A percentile compares a stretch with the other conserved stretches of the same genome.
Conservation (phyloP, 352 stramenopile genomes). For the Phytophthora cactorum region DNA sequence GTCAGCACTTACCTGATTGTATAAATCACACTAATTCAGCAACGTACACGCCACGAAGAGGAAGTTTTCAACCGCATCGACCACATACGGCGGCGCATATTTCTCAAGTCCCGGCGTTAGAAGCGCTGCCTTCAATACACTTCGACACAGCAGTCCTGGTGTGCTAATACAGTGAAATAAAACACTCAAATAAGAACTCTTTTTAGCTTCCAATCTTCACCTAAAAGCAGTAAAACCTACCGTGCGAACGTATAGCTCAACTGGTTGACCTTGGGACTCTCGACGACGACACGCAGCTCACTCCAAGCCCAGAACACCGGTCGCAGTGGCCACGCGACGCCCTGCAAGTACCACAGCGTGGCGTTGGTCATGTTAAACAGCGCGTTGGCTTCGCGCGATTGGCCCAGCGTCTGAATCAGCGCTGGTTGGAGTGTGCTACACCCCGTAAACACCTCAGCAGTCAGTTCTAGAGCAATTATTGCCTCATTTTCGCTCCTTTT, state of each 20-base stretch:
- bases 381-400: slow-evolving; percentile 62
- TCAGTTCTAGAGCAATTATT: slow-evolving; percentile 13
- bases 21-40: neutral
- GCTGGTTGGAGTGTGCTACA: slow-evolving; percentile 67
- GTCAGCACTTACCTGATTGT: neutral
- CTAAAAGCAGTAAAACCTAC: slow-evolving; percentile 30
- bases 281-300: slow-evolving; percentile 69
- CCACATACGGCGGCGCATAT: slow-evolving; percentile 44
- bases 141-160: slow-evolving; percentile 60
- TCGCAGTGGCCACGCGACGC: slow-evolving; percentile 60
- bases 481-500: neutral
- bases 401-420: slow-evolving; percentile 67
- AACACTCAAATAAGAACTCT: slow-evolving; percentile 17
- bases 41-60: slow-evolving; percentile 57
- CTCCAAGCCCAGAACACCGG: slow-evolving; percentile 85
- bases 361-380: slow-evolving; percentile 61
- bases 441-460: neutral
- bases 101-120: slow-evolving; percentile 46
- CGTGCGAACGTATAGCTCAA: slow-evolving; percentile 63
- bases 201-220: neutral
- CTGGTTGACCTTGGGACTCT: slow-evolving; percentile 50
- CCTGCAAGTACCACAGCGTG: slow-evolving; percentile 59
- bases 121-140: slow-evolving; percentile 51
- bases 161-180: slow-evolving; percentile 35
- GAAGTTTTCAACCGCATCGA: slow-evolving; percentile 48